phyloP scores from a whole-genome alignment of 768 basidiomycete species.

The Rhodotorula sphaerocarpa region DNA sequence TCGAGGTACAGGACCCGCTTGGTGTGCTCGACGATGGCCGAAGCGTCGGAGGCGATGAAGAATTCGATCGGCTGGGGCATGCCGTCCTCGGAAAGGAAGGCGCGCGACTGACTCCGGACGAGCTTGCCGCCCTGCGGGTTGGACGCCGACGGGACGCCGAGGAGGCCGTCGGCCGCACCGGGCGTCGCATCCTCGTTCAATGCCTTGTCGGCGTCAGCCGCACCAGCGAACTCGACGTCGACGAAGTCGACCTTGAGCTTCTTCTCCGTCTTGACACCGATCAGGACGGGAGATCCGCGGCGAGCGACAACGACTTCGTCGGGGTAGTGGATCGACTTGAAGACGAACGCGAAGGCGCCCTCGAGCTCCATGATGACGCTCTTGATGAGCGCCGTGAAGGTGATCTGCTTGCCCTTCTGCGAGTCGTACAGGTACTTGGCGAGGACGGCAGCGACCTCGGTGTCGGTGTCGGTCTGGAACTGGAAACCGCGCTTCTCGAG shows the following conservation, averaged over 20 bases:
- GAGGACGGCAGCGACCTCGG: conserved; percentile 92
- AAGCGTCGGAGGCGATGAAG: conserved; percentile 95
- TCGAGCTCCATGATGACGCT: conserved; percentile 93
- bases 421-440: conserved; percentile 94
- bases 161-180: conserved; percentile 43
- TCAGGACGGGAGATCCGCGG: conserved; percentile 87
- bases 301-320: conserved; percentile 92
- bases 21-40: conserved; percentile 95
- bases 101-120: conserved; percentile 85
- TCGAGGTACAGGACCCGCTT: conserved; percentile 97
- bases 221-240: conserved; percentile 80
- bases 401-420: conserved; percentile 71
- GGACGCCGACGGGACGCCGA: conserved; percentile 43
- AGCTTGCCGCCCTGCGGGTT: conserved; percentile 59
- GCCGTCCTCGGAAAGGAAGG: conserved; percentile 97
- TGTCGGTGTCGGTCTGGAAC: conserved; percentile 93
- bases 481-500: conserved; percentile 91
- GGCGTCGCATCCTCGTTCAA: conserved; percentile 16
- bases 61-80: conserved; percentile 98
- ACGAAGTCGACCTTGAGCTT: conserved; percentile 99
- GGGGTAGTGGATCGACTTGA: conserved; percentile 93
- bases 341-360: conserved; percentile 97
- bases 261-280: conserved; percentile 99
- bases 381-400: conserved; percentile 88
- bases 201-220: conserved; percentile 34